Base-by-base conservation (phyloP, 345 rosid genomes). In the Citrus sp. region DNA sequence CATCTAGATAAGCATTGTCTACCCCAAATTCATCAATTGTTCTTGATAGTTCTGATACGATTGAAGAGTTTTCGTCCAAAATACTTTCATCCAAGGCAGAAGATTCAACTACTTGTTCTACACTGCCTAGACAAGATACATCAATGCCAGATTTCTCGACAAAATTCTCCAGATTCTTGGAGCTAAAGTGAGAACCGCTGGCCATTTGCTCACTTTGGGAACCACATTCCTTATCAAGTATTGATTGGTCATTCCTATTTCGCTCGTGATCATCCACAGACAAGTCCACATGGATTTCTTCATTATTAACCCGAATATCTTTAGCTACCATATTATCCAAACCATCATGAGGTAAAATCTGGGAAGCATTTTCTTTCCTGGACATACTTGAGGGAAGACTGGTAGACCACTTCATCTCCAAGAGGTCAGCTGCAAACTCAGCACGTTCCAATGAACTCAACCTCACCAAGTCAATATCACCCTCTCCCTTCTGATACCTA, bases 351-450 rank as follows among this genome's bases (percentile, higher is more conserved):
- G 77, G 67, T 62, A 78, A 63, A 70, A 81, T 73, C 73, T 21
- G 75, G 32, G 84, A 72, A 73, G 49, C 67, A 35, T 73, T 76
- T 51, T 79, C 89, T 85, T 89, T 89, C 21, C 72, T n/a, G 27
- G 66, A 27, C 77, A 73, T 86, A 73, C 77, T 77, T 27, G 91
- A 82, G 71, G 88, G 82, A 19, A 94, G 85, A 86, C 85, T 89
- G 24, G 98, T 94, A 67, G 99, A 92, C 99, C 99, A 96, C 65
- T 86, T 88, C 76, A 91, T 80, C 67, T 96, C 98, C 90, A 96
- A 89, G 3, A 94, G 89, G 71, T 96, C 85, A 79, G 98, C 97
- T 25, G 97, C 97, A 56, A 91, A 80, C 85, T 96, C 95, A 24
- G 99, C 99, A 34, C 95, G 71, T 78, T 96, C 97, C 87, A 90